A percentile compares a stretch with the other conserved stretches of the same genome.
Evolutionary conservation across 2,329 filamentous ascomycete species (phyloP).

Genomic region (Diaporthe nobilis): DNA sequence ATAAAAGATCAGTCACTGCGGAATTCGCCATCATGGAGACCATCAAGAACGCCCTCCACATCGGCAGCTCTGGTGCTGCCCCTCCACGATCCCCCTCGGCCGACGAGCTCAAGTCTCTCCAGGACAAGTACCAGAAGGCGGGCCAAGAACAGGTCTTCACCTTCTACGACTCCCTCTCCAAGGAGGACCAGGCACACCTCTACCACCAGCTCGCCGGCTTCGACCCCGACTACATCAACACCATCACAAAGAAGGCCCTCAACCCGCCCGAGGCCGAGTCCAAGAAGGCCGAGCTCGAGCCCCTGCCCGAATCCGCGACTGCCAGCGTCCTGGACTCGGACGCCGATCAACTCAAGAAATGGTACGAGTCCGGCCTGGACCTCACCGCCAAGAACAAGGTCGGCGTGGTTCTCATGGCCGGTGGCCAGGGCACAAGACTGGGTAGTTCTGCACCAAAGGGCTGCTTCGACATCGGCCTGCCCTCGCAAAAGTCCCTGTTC

Average conservation of each 20-base stretch:
- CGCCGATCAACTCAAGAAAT: constrained; percentile 81
- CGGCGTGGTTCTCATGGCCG: constrained; percentile 94
- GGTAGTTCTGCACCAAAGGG: constrained; percentile 97
- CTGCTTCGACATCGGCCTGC: constrained; percentile 95
- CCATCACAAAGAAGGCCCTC: constrained; percentile 85
- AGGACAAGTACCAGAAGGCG: constrained; percentile 80
- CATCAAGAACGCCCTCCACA: constrained; percentile 59
- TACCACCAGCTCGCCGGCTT: constrained; percentile 87
- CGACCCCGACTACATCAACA: constrained; percentile 89
- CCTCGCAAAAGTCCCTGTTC: constrained; percentile 94
- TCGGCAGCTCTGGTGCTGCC: constrained; percentile 51
- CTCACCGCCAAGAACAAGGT: constrained; percentile 84
- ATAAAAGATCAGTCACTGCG: background rate
- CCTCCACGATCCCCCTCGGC: constrained; percentile 69
- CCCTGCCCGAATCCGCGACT: constrained; percentile 86
- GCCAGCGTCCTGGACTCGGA: constrained; percentile 94
- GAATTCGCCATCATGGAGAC: constrained; percentile 55
- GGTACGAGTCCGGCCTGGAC: constrained; percentile 87
- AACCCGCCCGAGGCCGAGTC: constrained; percentile 77
- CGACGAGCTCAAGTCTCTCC: constrained; percentile 77
- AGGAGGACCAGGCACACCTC: constrained; percentile 81
- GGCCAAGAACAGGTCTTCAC: constrained; percentile 87
- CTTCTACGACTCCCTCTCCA: constrained; percentile 86
- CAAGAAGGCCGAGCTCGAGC: constrained; percentile 76
- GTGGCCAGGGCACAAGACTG: constrained; percentile 93